Evolutionary conservation across 192 early-diverging fungal species (phyloP), one percentile per base, ranked within the genome.

Genomic region (Rhizoclosmatium sp.): DNA sequence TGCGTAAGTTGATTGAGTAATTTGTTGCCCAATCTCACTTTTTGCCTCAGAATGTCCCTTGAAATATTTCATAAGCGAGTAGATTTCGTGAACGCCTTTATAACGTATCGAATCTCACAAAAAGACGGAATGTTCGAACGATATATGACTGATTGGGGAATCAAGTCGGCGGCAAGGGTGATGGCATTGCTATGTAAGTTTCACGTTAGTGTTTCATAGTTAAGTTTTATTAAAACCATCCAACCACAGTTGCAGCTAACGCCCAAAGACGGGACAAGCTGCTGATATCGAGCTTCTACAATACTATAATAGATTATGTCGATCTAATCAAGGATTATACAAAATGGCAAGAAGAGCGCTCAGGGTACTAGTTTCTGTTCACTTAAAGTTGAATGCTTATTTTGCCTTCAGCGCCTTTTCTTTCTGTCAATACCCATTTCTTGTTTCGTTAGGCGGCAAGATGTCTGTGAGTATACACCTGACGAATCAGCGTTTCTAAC

Each of bases 111-210:
- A 41, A 84, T 98, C 7, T 85, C 92, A n/a, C 91, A 93, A 68
- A 79, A 69, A 66, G 86, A 87, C 3, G 83, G 83, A 3, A 85
- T 86, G 71, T 65, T 71, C 12, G 82, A 86, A 9, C 83, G 78
- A 56, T 96, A 98, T 81, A 92, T 93, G 81, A 87, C 89, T 14
- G 96, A 98, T 81, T 96, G 95, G 92, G 89, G 92, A 56, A 89
- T 96, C 48, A 86, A 87, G 59, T 90, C 94, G 21, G 96, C 95
- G 0, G 91, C 96, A 46, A 86, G 93, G 31, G 91, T 96, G 41
- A 97, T 98, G 97, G 92, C 94, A 10, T 85, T 98, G 10, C 84
- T 97, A 45, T 93, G 92, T 92, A 88, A 68, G 87, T 80, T 44
- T 46, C 48, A 62, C 12, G 5, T 41, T 40, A 16, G 3, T 56